Conservation (phyloP, 2,329 filamentous ascomycete species). For the Didymella pinodella region DNA sequence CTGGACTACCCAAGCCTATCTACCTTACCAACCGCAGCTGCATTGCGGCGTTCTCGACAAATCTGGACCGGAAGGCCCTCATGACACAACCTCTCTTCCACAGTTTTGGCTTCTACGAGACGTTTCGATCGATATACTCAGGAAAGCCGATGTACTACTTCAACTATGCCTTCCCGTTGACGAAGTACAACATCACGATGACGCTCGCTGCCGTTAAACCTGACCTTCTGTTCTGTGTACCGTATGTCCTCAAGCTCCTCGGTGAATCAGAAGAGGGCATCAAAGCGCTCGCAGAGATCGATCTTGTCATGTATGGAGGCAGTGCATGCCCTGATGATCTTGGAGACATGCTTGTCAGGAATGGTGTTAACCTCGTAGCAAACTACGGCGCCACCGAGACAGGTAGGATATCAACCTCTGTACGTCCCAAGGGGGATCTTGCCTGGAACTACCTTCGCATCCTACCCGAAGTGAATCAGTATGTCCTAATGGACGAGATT, state of each 20-base stretch:
- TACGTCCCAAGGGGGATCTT: constrained; percentile 61
- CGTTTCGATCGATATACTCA: constrained; percentile 35
- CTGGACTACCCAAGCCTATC: constrained; percentile 70
- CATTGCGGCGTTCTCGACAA: constrained; percentile 31
- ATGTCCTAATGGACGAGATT: constrained; percentile 52
- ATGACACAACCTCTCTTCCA: constrained; percentile 39
- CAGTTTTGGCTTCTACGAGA: constrained; percentile 37
- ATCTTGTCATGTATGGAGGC: constrained; percentile 66
- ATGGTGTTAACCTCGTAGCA: constrained; percentile 63
- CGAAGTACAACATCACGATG: constrained; percentile 28
- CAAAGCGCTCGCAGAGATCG: constrained; percentile 54
- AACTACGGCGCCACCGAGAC: constrained; percentile 70
- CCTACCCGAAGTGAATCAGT: constrained; percentile 52
- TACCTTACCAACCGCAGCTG: constrained; percentile 61
- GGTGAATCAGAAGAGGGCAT: constrained; percentile 66
- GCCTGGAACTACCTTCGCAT: constrained; percentile 68
- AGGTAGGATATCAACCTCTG: constrained; percentile 68
- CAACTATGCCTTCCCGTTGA: constrained; percentile 34
- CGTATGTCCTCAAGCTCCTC: constrained; percentile 70
- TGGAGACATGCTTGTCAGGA: constrained; percentile 61
- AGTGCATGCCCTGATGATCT: constrained; percentile 67
- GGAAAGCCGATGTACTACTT: constrained; percentile 37
- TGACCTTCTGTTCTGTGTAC: constrained; percentile 68
- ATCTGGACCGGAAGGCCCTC: constrained; percentile 31
- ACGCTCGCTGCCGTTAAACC: constrained; percentile 42